Evolutionary conservation across 345 rosid genomes (phyloP), one percentile per base, ranked within the genome.

Genomic region (Streptanthus diversifolius): DNA sequence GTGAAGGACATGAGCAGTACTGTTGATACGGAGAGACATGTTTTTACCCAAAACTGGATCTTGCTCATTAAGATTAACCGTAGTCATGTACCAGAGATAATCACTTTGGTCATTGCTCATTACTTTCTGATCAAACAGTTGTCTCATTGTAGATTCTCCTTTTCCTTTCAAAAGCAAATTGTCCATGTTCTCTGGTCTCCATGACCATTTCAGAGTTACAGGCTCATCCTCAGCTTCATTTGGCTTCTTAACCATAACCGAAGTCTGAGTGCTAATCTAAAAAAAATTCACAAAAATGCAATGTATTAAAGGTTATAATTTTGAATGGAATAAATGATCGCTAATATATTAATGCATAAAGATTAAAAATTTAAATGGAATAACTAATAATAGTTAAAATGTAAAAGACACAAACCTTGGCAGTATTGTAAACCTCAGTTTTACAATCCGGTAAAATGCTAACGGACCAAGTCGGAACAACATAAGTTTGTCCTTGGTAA

Each of bases 401-500:
- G 71, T 67, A 43, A 65, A 13, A 9, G 15, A 45, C 3, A 47
- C 27, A 30, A 65, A 85, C 90, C 83, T 52, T 83, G 18, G 90
- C 90, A 10, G 87, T 85, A 45, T 85, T 85, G 39, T 80, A 85
- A 22, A 69, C 79, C 13, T 41, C 87, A 4, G 51, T 79, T 69
- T 69, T 80, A 76, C 89, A 85, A 66, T 85, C 85, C 0, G 85
- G 84, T 79, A 82, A 81, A 60, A 91, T 75, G 60, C 79, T 82
- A 19, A 90, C 89, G 5, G 95, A 88, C 90, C 95, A 85, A 2
- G 91, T 80, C 0, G 92, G 97, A 13, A 90, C 52, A 9, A 14
- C 41, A 7, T 78, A 81, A 0, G 54, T 17, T 35, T 40, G 60
- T 35, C 88, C 96, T 52, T 66, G 75, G 55, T 78, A 85, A 15